Evolutionary conservation across 1,284 basidiomycete genomes (phyloP), one percentile per base, ranked within the genome.

Genomic region (Sphagnurus paluster): DNA sequence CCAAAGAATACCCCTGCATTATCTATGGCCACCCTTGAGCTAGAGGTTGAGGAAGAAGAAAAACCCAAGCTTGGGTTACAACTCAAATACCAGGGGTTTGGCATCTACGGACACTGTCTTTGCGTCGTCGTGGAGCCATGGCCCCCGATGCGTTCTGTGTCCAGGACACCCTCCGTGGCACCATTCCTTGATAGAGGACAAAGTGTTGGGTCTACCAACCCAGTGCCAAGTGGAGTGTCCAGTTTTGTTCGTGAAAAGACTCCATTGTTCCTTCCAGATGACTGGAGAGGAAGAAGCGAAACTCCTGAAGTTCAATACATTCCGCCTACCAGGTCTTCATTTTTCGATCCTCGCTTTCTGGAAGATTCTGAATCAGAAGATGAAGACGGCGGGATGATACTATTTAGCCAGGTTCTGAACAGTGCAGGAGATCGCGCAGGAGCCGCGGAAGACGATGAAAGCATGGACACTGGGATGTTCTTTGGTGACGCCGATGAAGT

Each of bases 401-500:
- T 73, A 40, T 85, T 89, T 57, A 90, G 84, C 59, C 87, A 90
- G 59, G 69, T 77, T n/a, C 68, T 90, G 37, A 77, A 77, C 49
- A 71, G 77, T 24, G 71, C 74, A 6, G 80, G 80, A 14, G 76
- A 79, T 34, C 67, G 74, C 41, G 70, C 75, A 32, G 77, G 76
- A 7, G 68, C 63, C 2, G 71, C 70, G 21, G 74, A 77, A 17
- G 84, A 87, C 42, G 85, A 87, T 20, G 85, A 89, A 41, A 84
- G 87, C 42, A 79, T 85, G 56, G 86, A 88, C 47, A 82, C 80
- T 19, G 77, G 76, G 8, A 75, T 83, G 32, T 77, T 90, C 38
- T 87, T 90, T 52, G 88, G 84, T 11, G 87, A 90, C 63, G 88
- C 87, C 26, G 87, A 90, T 57, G 87, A 90, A 66, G 69, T 69